Base-by-base conservation (phyloP, 2,329 filamentous ascomycete genomes). In the Cercospora canescens region DNA sequence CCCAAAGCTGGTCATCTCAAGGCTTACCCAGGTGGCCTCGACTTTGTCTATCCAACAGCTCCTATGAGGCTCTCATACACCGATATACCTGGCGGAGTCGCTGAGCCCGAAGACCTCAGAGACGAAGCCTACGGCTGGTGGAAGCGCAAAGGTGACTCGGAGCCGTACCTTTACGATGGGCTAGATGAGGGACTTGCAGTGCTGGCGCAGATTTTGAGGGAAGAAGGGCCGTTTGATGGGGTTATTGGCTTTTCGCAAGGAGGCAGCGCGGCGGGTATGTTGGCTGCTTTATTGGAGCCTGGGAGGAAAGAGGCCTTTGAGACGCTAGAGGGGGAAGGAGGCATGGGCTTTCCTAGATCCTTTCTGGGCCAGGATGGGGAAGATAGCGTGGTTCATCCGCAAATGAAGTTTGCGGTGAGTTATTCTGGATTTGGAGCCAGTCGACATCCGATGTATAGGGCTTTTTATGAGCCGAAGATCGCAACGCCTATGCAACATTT, bases 211-310 rank as follows among this genome's bases (percentile, higher is more conserved):
- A 80, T 87, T 0, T 86, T 96, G 26, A 78, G 81, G 34, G 83
- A 85, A 1, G 85, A 88, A 8, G 90, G 88, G 0, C 89, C 89
- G 1, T 87, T 94, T 52, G 91, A 95, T 74, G 93, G 89, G 6
- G 89, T 94, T 0, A 81, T 94, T 30, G 93, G 93, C 0, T 96
- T 96, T 81, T 91, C 87, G 67, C 93, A 96, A 79, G 93, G 93
- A 21, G 93, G 86, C 6, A 89, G 88, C 1, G 81, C 89, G 52
- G 88, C 93, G 0, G 89, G 85, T 0, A 87, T 97, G 76, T 82
- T 97, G 0, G 88, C 92, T 0, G 83, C 87, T 0, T 82, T 94
- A 16, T 78, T 97, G 3, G 93, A 97, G 76, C 72, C 76, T 0
- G 81, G 79, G 6, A 79, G 77, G 68, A 75, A 70, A 35, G 81